phyloP scores from a whole-genome alignment of 345 rosid species.

The Garcia nutans region DNA sequence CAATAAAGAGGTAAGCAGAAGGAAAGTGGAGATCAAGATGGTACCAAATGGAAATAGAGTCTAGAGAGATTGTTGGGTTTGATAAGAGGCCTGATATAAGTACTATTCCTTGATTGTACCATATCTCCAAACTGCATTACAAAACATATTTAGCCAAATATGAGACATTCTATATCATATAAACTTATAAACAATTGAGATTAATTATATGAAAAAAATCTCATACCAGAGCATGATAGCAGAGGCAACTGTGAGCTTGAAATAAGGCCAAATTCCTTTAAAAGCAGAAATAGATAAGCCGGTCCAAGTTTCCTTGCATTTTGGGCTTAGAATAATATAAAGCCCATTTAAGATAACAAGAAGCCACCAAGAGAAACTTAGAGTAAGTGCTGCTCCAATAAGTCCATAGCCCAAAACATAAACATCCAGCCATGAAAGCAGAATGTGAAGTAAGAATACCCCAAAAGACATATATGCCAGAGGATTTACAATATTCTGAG shows the following conservation, averaged over 20 bases:
- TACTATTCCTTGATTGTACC: slow-evolving; percentile 96
- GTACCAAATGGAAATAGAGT: slow-evolving; percentile 88
- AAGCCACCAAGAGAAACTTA: slow-evolving; percentile 86
- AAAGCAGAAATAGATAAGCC: slow-evolving; percentile 68
- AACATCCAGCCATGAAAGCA: slow-evolving; percentile 61
- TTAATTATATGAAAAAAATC: no score
- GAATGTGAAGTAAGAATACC: slow-evolving; percentile 65
- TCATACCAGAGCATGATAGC: slow-evolving; percentile 87
- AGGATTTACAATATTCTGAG: slow-evolving; percentile 94
- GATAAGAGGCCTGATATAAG: slow-evolving; percentile 78
- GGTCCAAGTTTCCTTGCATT: slow-evolving; percentile 77
- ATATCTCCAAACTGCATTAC: slow-evolving; percentile 79
- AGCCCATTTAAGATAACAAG: slow-evolving; percentile 46
- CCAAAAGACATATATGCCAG: slow-evolving; percentile 76
- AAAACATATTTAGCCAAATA: neutral
- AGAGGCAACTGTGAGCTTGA: slow-evolving; percentile 80
- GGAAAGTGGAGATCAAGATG: neutral
- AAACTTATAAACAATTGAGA: no score
- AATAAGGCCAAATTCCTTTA: slow-evolving; percentile 87
- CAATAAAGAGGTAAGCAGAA: neutral
- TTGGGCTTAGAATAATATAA: slow-evolving; percentile 65
- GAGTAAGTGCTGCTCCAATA: slow-evolving; percentile 66
- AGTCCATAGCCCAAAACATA: slow-evolving; percentile 55
- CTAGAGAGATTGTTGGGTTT: slow-evolving; percentile 69
- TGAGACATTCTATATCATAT: no score